Evolutionary conservation across 1,284 basidiomycete genomes (phyloP), one percentile per base, ranked within the genome.

Genomic region (Pterulicium gracile): DNA sequence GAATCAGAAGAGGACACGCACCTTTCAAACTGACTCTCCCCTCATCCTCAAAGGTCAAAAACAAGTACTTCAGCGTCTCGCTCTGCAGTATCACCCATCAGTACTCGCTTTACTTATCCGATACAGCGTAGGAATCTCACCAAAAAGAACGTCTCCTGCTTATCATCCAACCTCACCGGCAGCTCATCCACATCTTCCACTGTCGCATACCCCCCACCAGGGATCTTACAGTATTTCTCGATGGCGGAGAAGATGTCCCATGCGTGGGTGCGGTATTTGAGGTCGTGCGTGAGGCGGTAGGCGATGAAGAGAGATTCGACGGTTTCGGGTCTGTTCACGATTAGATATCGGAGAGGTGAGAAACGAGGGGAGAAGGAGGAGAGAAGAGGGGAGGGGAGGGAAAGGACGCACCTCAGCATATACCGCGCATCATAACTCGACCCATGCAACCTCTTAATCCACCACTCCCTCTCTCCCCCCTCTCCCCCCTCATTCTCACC

Each of bases 91-190:
- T 10, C 39, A 10, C n/a, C 10, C n/a, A 17, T 41, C 39, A 41
- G 18, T 19, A 41, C 7, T 19, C 27, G 10, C 7, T 10, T 10
- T 32, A 7, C 27, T 19, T 19, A 41, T 20, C 7, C 39, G 23
- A 18, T 10, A 45, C 4, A 23, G 14, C 10, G 12, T 21, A 19
- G 5, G 20, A 22, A 43, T 60, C 71, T 34, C 15, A 76, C 74
- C 61, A 84, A 65, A 64, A 81, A 73, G 65, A 84, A 86, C 27
- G 84, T 88, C 65, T 88, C 85, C 82, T 88, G 87, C 58, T 79
- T 75, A 58, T 88, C 81, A 52, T 81, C 70, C 49, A 70, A 62
- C 50, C 61, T 60, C 17, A 49, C 21, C 22, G 46, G 18, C 2
- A 69, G 50, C 45, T 63, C 60, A 55, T 81, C 75, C 4, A 90